A percentile compares a stretch with the other conserved stretches of the same genome.
phyloP scores from a whole-genome alignment of 75 land plant species.

The Pinus albicaulis region DNA sequence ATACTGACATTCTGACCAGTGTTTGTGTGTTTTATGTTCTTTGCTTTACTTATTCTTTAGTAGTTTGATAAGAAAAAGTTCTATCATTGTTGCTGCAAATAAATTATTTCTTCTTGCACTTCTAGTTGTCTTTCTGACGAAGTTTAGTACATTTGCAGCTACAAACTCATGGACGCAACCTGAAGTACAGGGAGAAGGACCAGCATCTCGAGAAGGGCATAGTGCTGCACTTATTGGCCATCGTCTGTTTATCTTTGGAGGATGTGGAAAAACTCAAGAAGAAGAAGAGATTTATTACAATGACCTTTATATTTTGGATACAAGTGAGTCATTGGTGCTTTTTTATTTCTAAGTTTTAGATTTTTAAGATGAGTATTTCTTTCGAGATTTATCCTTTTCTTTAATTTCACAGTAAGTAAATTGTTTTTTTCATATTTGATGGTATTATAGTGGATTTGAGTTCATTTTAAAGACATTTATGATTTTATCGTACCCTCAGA shows the following conservation, averaged over 20 bases:
- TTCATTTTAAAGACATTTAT: too few species aligned
- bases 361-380: too few species aligned
- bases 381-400: too few species aligned
- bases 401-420: too few species aligned
- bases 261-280: conserved; percentile 35
- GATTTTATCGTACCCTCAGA: too few species aligned
- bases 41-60: background rate
- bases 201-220: conserved; percentile 45
- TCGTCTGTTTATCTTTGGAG: conserved; percentile 40
- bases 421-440: too few species aligned
- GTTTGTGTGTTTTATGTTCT: background rate
- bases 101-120: background rate
- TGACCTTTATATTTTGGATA: conserved; percentile 38
- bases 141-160: conserved; percentile 16
- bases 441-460: too few species aligned
- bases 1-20: background rate
- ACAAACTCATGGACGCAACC: conserved; percentile 40
- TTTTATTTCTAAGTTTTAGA: background rate
- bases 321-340: conserved; percentile 16
- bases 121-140: background rate
- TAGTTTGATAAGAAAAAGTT: background rate
- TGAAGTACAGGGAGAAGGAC: conserved; percentile 26
- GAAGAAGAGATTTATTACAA: conserved; percentile 29
- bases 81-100: too few species aligned
- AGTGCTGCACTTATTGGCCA: conserved; percentile 40